phyloP scores from a whole-genome alignment of 768 basidiomycete genomes.

The Boletellus ananas region DNA sequence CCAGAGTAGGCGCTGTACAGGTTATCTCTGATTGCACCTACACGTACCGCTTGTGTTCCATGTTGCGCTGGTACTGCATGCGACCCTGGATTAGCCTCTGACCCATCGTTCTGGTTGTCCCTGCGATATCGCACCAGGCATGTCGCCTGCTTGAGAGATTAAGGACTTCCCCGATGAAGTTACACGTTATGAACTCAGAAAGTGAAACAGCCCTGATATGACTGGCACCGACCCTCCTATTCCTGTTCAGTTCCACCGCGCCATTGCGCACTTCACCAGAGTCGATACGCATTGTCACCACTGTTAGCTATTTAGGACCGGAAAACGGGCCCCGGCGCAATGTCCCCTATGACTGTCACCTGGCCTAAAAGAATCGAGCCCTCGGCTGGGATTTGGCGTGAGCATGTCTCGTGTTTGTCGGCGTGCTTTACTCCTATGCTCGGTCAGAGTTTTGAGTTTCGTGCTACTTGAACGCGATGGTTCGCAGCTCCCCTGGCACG shows the following conservation, averaged over 20 bases:
- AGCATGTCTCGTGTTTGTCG: too few relatives aligned
- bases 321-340: neutral
- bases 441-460: too few relatives aligned
- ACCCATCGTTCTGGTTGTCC: neutral
- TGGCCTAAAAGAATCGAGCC: too few relatives aligned
- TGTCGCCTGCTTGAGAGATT: neutral
- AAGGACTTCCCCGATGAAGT: neutral
- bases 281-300: neutral
- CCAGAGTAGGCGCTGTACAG: constrained; percentile 11
- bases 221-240: neutral
- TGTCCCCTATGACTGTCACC: too few relatives aligned
- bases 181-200: too few relatives aligned
- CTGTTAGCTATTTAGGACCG: neutral
- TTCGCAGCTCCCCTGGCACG: too few relatives aligned
- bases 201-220: neutral
- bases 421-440: too few relatives aligned
- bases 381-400: too few relatives aligned
- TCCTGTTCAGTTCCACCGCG: neutral
- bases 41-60: constrained; percentile 4
- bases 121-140: neutral
- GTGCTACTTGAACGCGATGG: too few relatives aligned
- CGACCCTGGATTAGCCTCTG: neutral
- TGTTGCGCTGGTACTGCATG: neutral
- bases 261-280: neutral
- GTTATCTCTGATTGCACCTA: neutral